Percentiles rank a stretch among this genome's conserved stretches.
Conservation (phyloP, 805 yeast species). For the baker's yeast (Saccharomyces cerevisiae) region DNA sequence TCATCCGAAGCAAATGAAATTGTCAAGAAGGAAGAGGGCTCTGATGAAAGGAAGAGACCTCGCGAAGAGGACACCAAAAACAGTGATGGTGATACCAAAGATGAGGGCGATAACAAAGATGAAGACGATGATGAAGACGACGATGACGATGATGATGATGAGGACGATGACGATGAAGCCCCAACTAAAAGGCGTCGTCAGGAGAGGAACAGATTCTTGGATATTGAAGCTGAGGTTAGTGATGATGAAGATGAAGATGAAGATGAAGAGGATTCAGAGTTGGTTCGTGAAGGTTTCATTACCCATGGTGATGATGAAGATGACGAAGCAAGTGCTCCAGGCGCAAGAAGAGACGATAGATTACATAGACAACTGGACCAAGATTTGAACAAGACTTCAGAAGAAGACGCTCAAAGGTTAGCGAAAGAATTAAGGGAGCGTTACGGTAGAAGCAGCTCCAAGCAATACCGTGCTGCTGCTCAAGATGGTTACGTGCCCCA, state of each 20-base stretch:
- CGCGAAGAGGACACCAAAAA: constrained; percentile 33
- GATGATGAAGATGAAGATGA: constrained; percentile 92
- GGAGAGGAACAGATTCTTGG: constrained; percentile 77
- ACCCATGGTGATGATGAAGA: constrained; percentile 48
- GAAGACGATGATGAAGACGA: constrained; percentile 31
- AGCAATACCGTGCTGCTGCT: constrained; percentile 69
- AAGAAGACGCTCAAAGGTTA: constrained; percentile 87
- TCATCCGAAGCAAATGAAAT: constrained; percentile 3
- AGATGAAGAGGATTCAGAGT: constrained; percentile 88
- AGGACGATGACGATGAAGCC: constrained; percentile 43
- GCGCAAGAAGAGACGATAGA: constrained; percentile 53
- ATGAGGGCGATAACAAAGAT: constrained; percentile 32
- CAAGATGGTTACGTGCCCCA: constrained; percentile 84
- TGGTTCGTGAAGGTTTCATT: constrained; percentile 74
- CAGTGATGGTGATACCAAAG: constrained; percentile 37
- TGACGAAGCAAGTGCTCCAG: constrained; percentile 45
- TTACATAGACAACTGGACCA: constrained; percentile 87
- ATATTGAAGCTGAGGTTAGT: constrained; percentile 98
- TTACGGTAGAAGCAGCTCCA: constrained; percentile 77
- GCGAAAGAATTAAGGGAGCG: constrained; percentile 89
- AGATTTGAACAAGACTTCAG: constrained; percentile 75
- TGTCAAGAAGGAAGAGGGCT: background rate
- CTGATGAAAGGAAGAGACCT: constrained; percentile 9
- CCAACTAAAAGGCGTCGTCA: constrained; percentile 39
- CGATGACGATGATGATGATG: constrained; percentile 54